Conservation (phyloP, 768 basidiomycete species). For the Boletellus ananiceps region DNA sequence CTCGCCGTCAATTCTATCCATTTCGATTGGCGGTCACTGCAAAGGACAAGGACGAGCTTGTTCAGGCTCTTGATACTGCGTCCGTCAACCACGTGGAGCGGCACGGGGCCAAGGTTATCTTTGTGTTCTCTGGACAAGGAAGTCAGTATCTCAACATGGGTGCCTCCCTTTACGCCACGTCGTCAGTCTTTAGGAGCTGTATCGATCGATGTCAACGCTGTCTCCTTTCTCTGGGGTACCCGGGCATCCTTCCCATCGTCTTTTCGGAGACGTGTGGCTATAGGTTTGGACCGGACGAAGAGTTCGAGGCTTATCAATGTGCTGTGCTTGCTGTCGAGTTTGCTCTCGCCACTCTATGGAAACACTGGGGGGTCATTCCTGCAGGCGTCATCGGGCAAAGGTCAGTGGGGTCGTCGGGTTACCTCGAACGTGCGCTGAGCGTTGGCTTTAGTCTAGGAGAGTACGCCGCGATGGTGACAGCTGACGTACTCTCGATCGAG, state of each 20-base stretch:
- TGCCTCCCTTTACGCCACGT: conserved; percentile 45
- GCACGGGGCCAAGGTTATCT: conserved; percentile 38
- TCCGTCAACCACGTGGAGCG: conserved; percentile 30
- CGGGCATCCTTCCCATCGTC: conserved; percentile 47
- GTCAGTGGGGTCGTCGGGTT: conserved; percentile 33
- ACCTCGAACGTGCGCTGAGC: neutral
- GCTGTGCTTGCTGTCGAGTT: conserved; percentile 62
- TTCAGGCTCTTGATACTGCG: conserved; percentile 39
- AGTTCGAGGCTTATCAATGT: conserved; percentile 45
- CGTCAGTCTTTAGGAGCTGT: conserved; percentile 42
- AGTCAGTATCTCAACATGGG: conserved; percentile 68
- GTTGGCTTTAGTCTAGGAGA: conserved; percentile 58
- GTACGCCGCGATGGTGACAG: conserved; percentile 65
- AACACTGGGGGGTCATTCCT: conserved; percentile 62
- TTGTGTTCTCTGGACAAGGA: conserved; percentile 76
- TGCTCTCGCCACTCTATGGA: conserved; percentile 60
- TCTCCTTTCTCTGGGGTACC: conserved; percentile 46
- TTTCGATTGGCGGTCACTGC: conserved; percentile 52
- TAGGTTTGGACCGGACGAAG: conserved; percentile 28
- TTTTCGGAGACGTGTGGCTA: conserved; percentile 20
- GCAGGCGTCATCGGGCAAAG: conserved; percentile 68
- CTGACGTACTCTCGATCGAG: conserved; percentile 52
- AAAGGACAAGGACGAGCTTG: conserved; percentile 40
- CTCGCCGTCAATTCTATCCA: conserved; percentile 53
- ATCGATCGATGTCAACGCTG: conserved; percentile 58